Evolutionary conservation across 1,139 yeast genomes (phyloP).

Genomic region (Hansenula lynferdii): DNA sequence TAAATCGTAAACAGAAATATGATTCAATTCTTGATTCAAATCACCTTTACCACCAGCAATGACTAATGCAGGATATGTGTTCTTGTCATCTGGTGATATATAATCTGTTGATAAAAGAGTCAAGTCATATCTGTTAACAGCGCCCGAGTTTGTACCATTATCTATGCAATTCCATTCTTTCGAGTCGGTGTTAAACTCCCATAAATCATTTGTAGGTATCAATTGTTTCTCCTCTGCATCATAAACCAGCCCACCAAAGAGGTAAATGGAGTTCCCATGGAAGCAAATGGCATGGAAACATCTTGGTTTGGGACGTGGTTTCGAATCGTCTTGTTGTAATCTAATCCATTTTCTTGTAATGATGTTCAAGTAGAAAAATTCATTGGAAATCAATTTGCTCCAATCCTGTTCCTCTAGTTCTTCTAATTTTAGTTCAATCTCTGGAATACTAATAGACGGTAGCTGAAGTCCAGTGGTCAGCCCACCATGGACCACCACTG

Average conservation of each 20-base stretch:
- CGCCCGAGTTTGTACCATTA: slow-evolving; percentile 32
- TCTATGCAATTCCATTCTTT: slow-evolving; percentile 48
- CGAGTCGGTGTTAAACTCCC: slow-evolving; percentile 55
- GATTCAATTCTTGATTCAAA: slow-evolving; percentile 35
- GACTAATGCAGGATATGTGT: slow-evolving; percentile 49
- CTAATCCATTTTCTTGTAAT: slow-evolving; percentile 54
- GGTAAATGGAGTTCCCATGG: slow-evolving; percentile 43
- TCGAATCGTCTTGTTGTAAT: slow-evolving; percentile 21
- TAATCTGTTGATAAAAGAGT: slow-evolving; percentile 42
- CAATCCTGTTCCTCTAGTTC: slow-evolving; percentile 1
- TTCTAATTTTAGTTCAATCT: slow-evolving; percentile 16
- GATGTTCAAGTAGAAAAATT: slow-evolving; percentile 51
- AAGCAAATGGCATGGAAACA: slow-evolving; percentile 55
- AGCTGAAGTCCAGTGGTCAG: slow-evolving; percentile 53
- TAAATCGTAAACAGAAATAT: slow-evolving; percentile 50
- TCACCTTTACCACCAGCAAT: slow-evolving; percentile 58
- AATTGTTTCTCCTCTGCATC: slow-evolving; percentile 28
- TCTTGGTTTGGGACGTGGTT: slow-evolving; percentile 44
- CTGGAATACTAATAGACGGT: slow-evolving; percentile 30
- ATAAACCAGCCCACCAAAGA: slow-evolving; percentile 58
- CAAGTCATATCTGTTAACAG: slow-evolving; percentile 44
- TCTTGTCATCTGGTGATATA: slow-evolving; percentile 36
- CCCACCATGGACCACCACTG: slow-evolving; percentile 65
- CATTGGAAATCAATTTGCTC: slow-evolving; percentile 38
- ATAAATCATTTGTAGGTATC: slow-evolving; percentile 54